Conservation (phyloP, 2,329 filamentous ascomycete species). For the Curvularia hawaiiensis region DNA sequence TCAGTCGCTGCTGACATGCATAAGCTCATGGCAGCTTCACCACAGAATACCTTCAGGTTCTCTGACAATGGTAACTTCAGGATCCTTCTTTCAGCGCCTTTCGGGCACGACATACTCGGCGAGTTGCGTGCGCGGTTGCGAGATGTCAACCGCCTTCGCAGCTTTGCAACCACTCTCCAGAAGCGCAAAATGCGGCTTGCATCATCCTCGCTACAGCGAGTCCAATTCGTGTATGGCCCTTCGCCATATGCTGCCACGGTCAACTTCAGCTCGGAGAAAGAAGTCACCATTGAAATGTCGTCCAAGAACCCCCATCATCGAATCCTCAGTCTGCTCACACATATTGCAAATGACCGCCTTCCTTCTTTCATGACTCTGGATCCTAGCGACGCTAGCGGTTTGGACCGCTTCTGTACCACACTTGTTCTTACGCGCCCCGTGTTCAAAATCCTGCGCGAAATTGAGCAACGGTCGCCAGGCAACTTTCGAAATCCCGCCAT, state of each 20-base stretch:
- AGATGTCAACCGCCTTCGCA: conserved; percentile 72
- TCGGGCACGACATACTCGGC: conserved; percentile 64
- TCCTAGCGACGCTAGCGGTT: conserved; percentile 54
- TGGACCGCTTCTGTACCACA: conserved; percentile 63
- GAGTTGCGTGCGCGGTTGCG: conserved; percentile 65
- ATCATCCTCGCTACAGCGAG: conserved; percentile 61
- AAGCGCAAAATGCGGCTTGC: conserved; percentile 62
- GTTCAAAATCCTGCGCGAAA: conserved; percentile 63
- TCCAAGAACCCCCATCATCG: conserved; percentile 70
- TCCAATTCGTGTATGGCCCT: conserved; percentile 71
- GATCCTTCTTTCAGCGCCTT: conserved; percentile 62
- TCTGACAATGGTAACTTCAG: conserved; percentile 66
- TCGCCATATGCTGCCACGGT: conserved; percentile 60
- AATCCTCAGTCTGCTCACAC: conserved; percentile 63
- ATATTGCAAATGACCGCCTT: conserved; percentile 61
- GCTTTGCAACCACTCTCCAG: conserved; percentile 69
- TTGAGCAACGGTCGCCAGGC: conserved; percentile 58
- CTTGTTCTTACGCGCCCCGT: conserved; percentile 67
- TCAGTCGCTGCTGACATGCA: conserved; percentile 43
- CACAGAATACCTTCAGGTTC: conserved; percentile 68
- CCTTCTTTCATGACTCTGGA: conserved; percentile 63
- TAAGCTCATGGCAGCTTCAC: conserved; percentile 47
- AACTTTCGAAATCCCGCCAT: conserved; percentile 39
- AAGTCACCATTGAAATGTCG: conserved; percentile 65
- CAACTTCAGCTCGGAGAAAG: conserved; percentile 56